A percentile compares a stretch with the other conserved stretches of the same genome.
These are phyloP conservation scores for Ilyonectria mors-panacis DNA, from an alignment of 2,329 filamentous ascomycete species.

Conservation along the genomic window DNA sequence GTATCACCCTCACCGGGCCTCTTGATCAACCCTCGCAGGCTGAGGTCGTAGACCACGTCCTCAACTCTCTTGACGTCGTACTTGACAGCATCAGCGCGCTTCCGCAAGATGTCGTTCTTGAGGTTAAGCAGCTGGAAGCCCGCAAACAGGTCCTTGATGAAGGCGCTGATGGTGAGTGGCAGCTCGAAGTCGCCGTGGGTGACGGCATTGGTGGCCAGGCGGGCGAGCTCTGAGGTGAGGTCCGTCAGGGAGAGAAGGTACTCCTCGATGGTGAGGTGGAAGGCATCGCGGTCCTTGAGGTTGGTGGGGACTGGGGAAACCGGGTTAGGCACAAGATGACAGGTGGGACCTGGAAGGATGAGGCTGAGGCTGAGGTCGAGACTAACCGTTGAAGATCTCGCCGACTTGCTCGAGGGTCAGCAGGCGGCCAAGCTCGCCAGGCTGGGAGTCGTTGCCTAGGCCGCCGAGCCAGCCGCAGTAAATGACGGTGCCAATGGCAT, in stretches of 20 bases:
- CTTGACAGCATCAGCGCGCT: constrained; percentile 93
- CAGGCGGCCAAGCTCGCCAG: constrained; percentile 74
- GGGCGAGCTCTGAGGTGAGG: constrained; percentile 90
- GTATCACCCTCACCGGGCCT: constrained; percentile 56
- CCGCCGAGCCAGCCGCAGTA: constrained; percentile 85
- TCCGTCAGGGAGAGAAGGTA: constrained; percentile 91
- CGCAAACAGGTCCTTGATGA: constrained; percentile 95
- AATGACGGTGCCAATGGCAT: constrained; percentile 74
- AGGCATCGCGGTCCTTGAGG: constrained; percentile 88
- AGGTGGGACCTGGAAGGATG: background rate
- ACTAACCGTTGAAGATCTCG: constrained; percentile 78
- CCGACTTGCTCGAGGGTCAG: constrained; percentile 92
- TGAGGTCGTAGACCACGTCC: constrained; percentile 97
- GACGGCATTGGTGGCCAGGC: constrained; percentile 94
- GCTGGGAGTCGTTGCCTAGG: constrained; percentile 67
- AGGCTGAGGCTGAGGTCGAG: background rate
- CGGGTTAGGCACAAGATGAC: background rate
- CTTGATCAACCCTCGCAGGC: constrained; percentile 84
- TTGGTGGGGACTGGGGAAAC: constrained; percentile 83
- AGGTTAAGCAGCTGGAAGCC: constrained; percentile 98
- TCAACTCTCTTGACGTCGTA: constrained; percentile 98
- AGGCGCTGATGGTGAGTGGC: constrained; percentile 89
- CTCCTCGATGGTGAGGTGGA: constrained; percentile 97
- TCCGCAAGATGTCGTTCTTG: constrained; percentile 93
- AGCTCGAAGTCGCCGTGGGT: constrained; percentile 87